Evolutionary conservation across 257 asterid genomes (phyloP).

Genomic region (Jacaranda copaia): DNA sequence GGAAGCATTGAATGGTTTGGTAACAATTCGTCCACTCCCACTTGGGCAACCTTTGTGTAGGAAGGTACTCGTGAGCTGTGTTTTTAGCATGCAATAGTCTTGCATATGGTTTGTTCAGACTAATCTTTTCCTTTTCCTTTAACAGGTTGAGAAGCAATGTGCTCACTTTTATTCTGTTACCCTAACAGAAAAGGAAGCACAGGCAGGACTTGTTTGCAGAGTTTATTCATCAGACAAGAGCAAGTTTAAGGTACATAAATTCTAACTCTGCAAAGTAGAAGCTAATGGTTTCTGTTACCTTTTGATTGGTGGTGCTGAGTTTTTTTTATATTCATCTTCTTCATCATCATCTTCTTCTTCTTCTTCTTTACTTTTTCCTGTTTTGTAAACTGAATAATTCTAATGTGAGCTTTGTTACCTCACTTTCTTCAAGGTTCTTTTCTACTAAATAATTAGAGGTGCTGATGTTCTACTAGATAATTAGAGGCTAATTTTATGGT

Average conservation of each 20-base stretch:
- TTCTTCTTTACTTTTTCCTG: neutral
- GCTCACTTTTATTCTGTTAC: slow-evolving; percentile 96
- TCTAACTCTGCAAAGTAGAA: neutral
- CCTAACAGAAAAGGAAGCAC: slow-evolving; percentile 87
- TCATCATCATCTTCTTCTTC: too few relatives aligned
- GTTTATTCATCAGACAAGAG: slow-evolving; percentile 85
- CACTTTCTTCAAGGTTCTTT: neutral
- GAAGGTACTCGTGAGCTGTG: slow-evolving; percentile 60
- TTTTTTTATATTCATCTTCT: neutral
- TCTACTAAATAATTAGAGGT: too few relatives aligned
- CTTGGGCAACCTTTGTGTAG: slow-evolving; percentile 79
- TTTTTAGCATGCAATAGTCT: slow-evolving; percentile 16
- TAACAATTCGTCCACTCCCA: slow-evolving; percentile 67
- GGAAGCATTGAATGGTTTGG: slow-evolving; percentile 91
- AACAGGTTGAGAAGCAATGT: slow-evolving; percentile 95
- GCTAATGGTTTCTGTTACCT: neutral
- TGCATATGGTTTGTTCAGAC: slow-evolving; percentile 34
- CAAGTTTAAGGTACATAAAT: slow-evolving; percentile 80
- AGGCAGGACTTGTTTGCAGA: slow-evolving; percentile 85
- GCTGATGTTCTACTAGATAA: neutral
- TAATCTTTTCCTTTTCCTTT: slow-evolving; percentile 31
- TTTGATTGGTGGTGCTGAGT: neutral
- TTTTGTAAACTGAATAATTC: neutral
- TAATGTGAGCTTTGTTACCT: neutral
- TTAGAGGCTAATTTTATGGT: neutral